A percentile compares a stretch with the other conserved stretches of the same genome.
Evolutionary conservation across 805 yeast species (phyloP).

Genomic region (Saccharomyces paradoxus): DNA sequence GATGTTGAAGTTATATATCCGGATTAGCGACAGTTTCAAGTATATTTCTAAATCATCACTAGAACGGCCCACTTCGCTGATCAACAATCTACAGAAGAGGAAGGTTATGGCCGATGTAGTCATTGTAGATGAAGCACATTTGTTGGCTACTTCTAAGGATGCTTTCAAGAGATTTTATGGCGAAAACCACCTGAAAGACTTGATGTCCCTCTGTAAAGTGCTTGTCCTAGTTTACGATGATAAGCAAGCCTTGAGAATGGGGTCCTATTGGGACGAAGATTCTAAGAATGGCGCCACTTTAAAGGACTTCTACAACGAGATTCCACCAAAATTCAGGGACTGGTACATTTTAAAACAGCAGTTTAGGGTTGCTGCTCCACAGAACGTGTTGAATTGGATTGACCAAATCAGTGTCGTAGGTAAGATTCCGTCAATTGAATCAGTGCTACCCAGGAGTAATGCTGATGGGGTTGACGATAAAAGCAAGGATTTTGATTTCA

Average conservation of each 20-base stretch:
- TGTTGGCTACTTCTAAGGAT: conserved; percentile 37
- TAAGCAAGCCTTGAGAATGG: conserved; percentile 40
- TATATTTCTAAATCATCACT: conserved; percentile 32
- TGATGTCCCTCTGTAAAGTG: conserved; percentile 34
- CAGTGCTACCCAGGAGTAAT: conserved; percentile 25
- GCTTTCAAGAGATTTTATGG: conserved; percentile 39
- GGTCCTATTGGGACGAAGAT: conserved; percentile 36
- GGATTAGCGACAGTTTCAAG: conserved; percentile 33
- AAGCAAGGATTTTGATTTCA: conserved; percentile 27
- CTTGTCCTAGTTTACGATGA: conserved; percentile 39
- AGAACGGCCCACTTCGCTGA: conserved; percentile 41
- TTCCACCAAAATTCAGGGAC: conserved; percentile 13
- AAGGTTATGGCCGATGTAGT: conserved; percentile 31
- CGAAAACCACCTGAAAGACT: conserved; percentile 37
- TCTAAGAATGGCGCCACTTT: conserved; percentile 34
- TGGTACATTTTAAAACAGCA: conserved; percentile 34
- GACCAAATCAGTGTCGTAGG: conserved; percentile 29
- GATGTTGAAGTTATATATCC: conserved; percentile 38
- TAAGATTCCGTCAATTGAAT: conserved; percentile 17
- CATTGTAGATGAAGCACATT: conserved; percentile 41
- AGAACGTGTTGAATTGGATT: conserved; percentile 37
- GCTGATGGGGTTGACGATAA: conserved; percentile 7
- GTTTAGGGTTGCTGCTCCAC: conserved; percentile 36
- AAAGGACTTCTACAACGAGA: conserved; percentile 12
- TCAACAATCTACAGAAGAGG: conserved; percentile 30